Conservation (phyloP, 2,329 filamentous ascomycete species). For the Trichoderma koningii region DNA sequence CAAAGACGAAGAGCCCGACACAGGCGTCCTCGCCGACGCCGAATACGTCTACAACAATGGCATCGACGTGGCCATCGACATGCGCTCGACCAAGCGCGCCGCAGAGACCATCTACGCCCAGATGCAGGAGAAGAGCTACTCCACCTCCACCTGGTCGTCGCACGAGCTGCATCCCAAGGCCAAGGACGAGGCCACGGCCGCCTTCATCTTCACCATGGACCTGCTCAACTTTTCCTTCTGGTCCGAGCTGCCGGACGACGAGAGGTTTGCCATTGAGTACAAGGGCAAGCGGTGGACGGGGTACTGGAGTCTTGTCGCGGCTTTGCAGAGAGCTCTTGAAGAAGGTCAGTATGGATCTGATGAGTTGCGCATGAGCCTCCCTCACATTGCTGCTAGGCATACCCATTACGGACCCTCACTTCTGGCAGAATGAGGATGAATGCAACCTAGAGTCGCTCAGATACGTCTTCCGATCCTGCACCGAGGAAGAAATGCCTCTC, state of each 20-base stretch:
- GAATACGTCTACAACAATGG: conserved; percentile 89
- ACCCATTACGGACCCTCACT: conserved; percentile 77
- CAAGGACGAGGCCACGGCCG: conserved; percentile 76
- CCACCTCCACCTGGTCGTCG: conserved; percentile 80
- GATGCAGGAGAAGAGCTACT: conserved; percentile 84
- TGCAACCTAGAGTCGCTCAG: conserved; percentile 73
- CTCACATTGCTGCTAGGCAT: not conserved
- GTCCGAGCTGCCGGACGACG: conserved; percentile 69
- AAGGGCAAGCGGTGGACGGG: conserved; percentile 82
- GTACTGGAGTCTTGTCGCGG: conserved; percentile 91
- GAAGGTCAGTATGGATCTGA: conserved; percentile 57
- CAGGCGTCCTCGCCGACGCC: conserved; percentile 77
- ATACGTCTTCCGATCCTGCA: conserved; percentile 83
- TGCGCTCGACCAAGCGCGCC: conserved; percentile 77
- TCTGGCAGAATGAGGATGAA: conserved; percentile 76
- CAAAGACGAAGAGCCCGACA: conserved; percentile 66
- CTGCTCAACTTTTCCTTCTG: conserved; percentile 97
- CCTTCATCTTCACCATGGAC: conserved; percentile 98
- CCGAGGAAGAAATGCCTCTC: conserved; percentile 83
- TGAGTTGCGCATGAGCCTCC: not conserved
- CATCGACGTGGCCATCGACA: conserved; percentile 88
- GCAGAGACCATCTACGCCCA: conserved; percentile 75
- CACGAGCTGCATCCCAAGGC: conserved; percentile 87
- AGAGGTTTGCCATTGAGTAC: conserved; percentile 83
- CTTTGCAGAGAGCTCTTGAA: conserved; percentile 82